Evolutionary conservation across 129 eudicot genomes (phyloP), one percentile per base, ranked within the genome.

Genomic region (Silybum marianum): DNA sequence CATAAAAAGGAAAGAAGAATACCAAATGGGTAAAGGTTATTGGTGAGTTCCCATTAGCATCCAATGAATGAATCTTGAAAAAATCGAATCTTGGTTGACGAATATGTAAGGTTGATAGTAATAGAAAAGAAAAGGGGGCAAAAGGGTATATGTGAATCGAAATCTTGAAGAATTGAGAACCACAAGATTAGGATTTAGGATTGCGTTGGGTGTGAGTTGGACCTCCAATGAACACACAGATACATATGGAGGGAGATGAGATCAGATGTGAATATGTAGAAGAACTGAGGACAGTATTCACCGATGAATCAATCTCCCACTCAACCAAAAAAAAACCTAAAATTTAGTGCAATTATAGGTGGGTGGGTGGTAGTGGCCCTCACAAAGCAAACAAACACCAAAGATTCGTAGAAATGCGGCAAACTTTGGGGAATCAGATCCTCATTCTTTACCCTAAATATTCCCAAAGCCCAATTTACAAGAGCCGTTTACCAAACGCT

Each of bases 241-340:
- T 5, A 60, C 67, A 69, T 74, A 75, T 40, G 78, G 71, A 74
- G 18, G 71, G 23, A 36, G 66, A 82, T 44, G 38, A 67, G 80
- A 78, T 60, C 32, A 78, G 80, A 78, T 79, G 76, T 58, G 66
- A 82, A 76, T 63, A 73, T 51, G 77, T 46, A 3, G 21, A 40
- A 42, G 62, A 77, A 77, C 70, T 78, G 86, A 80, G 87, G 87
- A 87, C 83, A 73, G 73, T 84, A 86, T 83, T 86, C 75, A 70
- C 54, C 69, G 67, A 79, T 22, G n/a, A 82, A 73, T 58, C 6
- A 2, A 2, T 76, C 58, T 71, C 82, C 28, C 18, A 67, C 70
- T 68, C 60, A 67, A 67, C 16, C 71, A 83, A 70, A 82, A 16
- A 36, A 6, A 32, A 3, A 32, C 36, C 76, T 13, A 82, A 34